A percentile compares a stretch with the other conserved stretches of the same genome.
Conservation (phyloP, 805 yeast genomes). For the Zygoascus bituminiphila region DNA sequence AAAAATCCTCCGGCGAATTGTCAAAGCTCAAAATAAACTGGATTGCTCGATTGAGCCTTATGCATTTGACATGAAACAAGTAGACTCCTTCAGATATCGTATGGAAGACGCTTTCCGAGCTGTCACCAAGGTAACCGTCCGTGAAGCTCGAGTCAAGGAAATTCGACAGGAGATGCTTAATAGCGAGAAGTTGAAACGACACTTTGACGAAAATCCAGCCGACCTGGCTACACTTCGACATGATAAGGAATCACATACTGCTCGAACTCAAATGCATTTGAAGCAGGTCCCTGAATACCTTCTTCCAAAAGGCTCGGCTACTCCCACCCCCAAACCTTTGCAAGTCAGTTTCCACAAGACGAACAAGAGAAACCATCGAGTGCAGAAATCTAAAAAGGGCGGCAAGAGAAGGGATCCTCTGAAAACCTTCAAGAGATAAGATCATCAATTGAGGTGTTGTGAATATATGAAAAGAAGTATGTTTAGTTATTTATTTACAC, state of each 20-base stretch:
- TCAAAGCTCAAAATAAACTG: conserved; percentile 59
- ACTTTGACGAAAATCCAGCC: conserved; percentile 95
- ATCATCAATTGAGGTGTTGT: not conserved
- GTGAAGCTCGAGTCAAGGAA: conserved; percentile 91
- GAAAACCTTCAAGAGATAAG: conserved; percentile 37
- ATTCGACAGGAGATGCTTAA: conserved; percentile 78
- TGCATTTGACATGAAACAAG: conserved; percentile 82
- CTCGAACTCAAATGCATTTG: conserved; percentile 75
- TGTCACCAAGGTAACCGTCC: conserved; percentile 77
- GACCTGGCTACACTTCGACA: conserved; percentile 85
- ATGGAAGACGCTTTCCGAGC: conserved; percentile 96
- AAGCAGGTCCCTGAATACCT: conserved; percentile 89
- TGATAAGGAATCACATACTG: conserved; percentile 78
- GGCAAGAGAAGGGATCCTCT: conserved; percentile 43
- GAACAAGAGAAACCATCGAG: conserved; percentile 21
- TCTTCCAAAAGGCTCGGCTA: conserved; percentile 51
- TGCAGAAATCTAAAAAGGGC: conserved; percentile 13
- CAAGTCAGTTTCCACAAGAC: conserved; percentile 20
- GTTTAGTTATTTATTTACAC: not conserved
- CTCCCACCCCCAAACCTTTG: conserved; percentile 14
- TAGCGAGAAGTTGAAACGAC: conserved; percentile 84
- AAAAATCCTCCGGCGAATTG: conserved; percentile 67
- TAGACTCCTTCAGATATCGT: conserved; percentile 93
- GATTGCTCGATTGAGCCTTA: conserved; percentile 47
- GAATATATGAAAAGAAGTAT: not conserved